Base-by-base conservation (phyloP, 2,329 filamentous ascomycete species). In the Apiospora sp. region DNA sequence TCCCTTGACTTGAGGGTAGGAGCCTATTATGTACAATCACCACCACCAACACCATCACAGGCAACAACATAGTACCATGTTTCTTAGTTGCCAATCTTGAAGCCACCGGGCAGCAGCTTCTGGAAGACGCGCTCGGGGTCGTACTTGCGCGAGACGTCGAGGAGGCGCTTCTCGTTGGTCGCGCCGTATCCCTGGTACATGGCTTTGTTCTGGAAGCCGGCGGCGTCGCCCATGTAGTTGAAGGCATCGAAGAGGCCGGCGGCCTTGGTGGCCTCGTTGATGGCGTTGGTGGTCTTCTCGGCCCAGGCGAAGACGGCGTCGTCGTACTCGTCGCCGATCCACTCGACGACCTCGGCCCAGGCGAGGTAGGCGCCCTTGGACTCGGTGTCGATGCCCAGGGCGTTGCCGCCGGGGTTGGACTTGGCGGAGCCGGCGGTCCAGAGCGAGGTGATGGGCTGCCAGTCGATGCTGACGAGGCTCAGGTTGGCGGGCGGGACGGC, bases 211-310 rank as follows among this genome's bases (percentile, higher is more conserved):
- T 87, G 82, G 51, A 80, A 78, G 12, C 73, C 72, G 34, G 79
- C 78, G 4, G 81, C 81, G 70, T 84, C 83, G 72, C 83, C 82
- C 58, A 84, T 76, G 74, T 83, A 87, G 75, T 85, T 82, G 74
- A 83, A 84, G 16, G 82, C 80, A 22, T 81, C 78, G 67, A 81
- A 80, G 0, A 83, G 76, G 34, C 83, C 80, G 8, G 81, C 77
- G 76, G 77, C 75, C 44, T 72, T 71, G n/a, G 79, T 75, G 30
- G 76, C 76, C 5, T 72, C 72, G 48, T 78, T 73, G 49, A 78
- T 77, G 12, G 77, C 72, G 2, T 73, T 61, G 19, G 76, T 73
- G 16, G 78, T 76, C 19, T 73, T 75, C 69, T 75, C 72, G 19
- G 72, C 74, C 72, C 72, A 74, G 64, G 71, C 74, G 19, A 74